Evolutionary conservation across 805 yeast genomes (phyloP).

Genomic region (Brettanomyces naardenensis): DNA sequence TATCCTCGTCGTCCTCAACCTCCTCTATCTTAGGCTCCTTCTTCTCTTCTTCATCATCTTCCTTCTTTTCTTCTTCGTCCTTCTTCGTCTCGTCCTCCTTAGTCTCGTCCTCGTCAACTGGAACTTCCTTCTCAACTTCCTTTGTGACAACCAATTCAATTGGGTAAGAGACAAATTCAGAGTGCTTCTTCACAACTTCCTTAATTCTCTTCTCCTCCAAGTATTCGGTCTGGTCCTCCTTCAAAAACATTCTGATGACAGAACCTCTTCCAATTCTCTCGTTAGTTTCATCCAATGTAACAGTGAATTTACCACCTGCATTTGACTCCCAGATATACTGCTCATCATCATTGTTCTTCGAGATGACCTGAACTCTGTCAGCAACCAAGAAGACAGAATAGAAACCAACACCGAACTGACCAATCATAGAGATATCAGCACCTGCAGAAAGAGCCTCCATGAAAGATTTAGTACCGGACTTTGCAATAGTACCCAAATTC

Average conservation of each 20-base stretch:
- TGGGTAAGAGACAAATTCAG: slow-evolving; percentile 99
- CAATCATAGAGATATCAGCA: slow-evolving; percentile 99
- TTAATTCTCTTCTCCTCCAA: slow-evolving; percentile 99
- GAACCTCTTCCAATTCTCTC: slow-evolving; percentile 94
- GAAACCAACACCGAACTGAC: slow-evolving; percentile 99
- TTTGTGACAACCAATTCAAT: slow-evolving; percentile 96
- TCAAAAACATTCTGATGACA: slow-evolving; percentile 87
- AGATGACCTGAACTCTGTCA: slow-evolving; percentile 96
- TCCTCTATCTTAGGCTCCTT: slow-evolving; percentile 75
- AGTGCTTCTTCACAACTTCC: slow-evolving; percentile 99
- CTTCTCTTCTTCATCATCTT: slow-evolving; percentile 41
- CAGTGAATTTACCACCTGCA: slow-evolving; percentile 99
- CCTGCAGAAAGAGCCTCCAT: slow-evolving; percentile 99
- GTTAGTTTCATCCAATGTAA: slow-evolving; percentile 80
- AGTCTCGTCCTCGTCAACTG: slow-evolving; percentile 63
- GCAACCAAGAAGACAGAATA: slow-evolving; percentile 98
- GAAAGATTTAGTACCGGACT: slow-evolving; percentile 98
- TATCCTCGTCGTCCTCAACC: slow-evolving; percentile 53
- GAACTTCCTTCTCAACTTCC: slow-evolving; percentile 98
- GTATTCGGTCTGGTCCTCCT: slow-evolving; percentile 98
- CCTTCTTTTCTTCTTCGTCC: slow-evolving; percentile 44
- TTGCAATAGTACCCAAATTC: slow-evolving; percentile 99
- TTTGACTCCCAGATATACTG: slow-evolving; percentile 99
- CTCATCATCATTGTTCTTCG: slow-evolving; percentile 98
- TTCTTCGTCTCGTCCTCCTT: slow-evolving; percentile 43